phyloP scores from a whole-genome alignment of 23 red algal species.

The Gracilaria gracilis region DNA sequence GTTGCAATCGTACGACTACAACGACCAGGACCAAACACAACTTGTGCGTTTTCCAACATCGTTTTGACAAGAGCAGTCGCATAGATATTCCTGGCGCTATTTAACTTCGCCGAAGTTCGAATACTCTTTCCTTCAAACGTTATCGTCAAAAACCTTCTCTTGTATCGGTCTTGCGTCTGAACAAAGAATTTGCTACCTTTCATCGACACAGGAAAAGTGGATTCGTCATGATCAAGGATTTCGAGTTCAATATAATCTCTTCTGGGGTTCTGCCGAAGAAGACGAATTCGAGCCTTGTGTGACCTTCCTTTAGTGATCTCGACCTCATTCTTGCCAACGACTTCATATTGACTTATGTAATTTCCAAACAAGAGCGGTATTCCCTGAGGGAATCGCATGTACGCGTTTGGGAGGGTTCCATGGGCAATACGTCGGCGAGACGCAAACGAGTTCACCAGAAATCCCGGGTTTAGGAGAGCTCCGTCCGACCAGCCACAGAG shows the following conservation, averaged over 20 bases:
- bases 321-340: neutral
- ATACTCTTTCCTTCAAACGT: neutral
- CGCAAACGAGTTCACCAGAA: constrained; percentile 14
- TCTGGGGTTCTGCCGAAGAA: neutral
- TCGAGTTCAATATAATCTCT: constrained; percentile 12
- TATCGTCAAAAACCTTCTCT: constrained; percentile 4
- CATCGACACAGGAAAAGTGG: constrained; percentile 58
- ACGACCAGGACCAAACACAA: constrained; percentile 26
- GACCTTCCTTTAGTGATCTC: constrained; percentile 35
- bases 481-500: neutral
- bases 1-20: constrained; percentile 29
- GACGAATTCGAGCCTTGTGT: constrained; percentile 11
- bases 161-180: constrained; percentile 14
- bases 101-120: neutral
- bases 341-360: constrained; percentile 14
- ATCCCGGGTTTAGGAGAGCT: neutral
- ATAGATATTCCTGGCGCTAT: constrained; percentile 27
- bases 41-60: constrained; percentile 59
- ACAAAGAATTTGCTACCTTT: constrained; percentile 18
- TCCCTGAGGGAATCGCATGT: constrained; percentile 45
- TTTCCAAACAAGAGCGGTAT: constrained; percentile 66
- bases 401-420: neutral
- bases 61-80: constrained; percentile 21
- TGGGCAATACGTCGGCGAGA: constrained; percentile 10
- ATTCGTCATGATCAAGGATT: neutral